phyloP scores from a whole-genome alignment of 306 rosid genomes.

The Rosa chinensis region DNA sequence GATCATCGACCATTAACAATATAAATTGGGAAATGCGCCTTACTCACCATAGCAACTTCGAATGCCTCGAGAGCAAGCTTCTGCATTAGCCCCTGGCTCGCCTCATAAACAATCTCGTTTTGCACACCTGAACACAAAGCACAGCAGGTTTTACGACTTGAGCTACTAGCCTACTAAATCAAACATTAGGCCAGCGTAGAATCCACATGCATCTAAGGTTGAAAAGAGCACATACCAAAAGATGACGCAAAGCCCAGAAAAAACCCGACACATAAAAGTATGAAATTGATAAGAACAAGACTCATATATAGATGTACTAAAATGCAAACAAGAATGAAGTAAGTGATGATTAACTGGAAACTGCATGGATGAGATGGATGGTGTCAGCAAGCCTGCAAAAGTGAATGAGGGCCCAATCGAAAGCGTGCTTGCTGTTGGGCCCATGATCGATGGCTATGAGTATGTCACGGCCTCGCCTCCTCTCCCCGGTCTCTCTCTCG shows the following conservation, averaged over 20 bases:
- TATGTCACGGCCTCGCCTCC: constrained; percentile 74
- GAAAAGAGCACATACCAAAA: background rate
- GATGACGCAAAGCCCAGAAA: background rate
- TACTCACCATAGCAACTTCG: constrained; percentile 64
- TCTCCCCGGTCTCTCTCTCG: constrained; percentile 67
- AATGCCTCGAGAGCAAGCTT: constrained; percentile 76
- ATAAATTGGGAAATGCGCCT: background rate
- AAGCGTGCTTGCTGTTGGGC: constrained; percentile 72
- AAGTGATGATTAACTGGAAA: constrained; percentile 52
- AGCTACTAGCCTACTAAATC: background rate
- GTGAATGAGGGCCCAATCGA: constrained; percentile 90
- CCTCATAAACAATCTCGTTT: constrained; percentile 58
- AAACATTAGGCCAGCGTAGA: background rate
- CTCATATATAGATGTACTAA: background rate
- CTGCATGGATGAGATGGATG: constrained; percentile 76
- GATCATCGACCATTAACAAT: background rate
- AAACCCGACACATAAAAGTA: background rate
- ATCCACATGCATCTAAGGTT: background rate
- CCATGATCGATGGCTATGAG: constrained; percentile 79
- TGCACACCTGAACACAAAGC: constrained; percentile 45
- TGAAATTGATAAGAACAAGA: background rate
- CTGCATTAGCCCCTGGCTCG: constrained; percentile 68
- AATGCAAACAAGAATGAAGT: background rate
- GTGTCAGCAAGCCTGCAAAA: constrained; percentile 78
- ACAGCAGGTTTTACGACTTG: background rate